These are phyloP conservation scores for Ophiocordyceps camponoti-floridani DNA, from an alignment of 2,329 filamentous ascomycete genomes.

Conservation along the genomic window DNA sequence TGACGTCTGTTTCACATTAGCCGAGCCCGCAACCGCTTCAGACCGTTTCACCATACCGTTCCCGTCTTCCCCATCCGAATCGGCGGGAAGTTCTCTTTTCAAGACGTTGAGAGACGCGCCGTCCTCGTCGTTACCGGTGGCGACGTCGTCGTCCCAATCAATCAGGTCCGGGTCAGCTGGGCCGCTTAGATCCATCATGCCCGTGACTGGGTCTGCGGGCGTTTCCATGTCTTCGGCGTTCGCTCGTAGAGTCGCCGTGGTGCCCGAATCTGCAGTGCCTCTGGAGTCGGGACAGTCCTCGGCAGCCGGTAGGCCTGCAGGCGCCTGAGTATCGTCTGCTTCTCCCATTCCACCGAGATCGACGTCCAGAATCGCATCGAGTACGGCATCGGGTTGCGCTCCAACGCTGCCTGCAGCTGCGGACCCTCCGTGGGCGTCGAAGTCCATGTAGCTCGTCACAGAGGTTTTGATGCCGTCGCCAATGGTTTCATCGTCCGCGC, in stretches of 20 bases:
- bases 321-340: not conserved
- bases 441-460: not conserved
- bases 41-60: slow-evolving; percentile 9
- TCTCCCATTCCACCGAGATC: not conserved
- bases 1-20: slow-evolving; percentile 20
- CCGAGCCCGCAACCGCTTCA: not conserved
- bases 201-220: not conserved
- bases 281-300: not conserved
- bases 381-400: not conserved
- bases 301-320: not conserved
- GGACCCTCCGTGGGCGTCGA: not conserved
- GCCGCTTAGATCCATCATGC: not conserved
- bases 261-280: not conserved
- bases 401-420: slow-evolving; percentile 9
- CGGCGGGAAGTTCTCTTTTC: slow-evolving; percentile 1
- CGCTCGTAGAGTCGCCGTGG: not conserved
- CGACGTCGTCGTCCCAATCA: not conserved
- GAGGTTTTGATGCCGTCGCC: not conserved
- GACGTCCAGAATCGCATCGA: not conserved
- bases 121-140: not conserved
- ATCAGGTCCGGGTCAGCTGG: not conserved
- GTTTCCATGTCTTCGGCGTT: not conserved
- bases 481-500: not conserved
- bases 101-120: not conserved
- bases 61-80: slow-evolving; percentile 13